These are phyloP conservation scores for Coelastrella sp. DNA, from an alignment of 139 green algal species.

Conservation along the genomic window DNA sequence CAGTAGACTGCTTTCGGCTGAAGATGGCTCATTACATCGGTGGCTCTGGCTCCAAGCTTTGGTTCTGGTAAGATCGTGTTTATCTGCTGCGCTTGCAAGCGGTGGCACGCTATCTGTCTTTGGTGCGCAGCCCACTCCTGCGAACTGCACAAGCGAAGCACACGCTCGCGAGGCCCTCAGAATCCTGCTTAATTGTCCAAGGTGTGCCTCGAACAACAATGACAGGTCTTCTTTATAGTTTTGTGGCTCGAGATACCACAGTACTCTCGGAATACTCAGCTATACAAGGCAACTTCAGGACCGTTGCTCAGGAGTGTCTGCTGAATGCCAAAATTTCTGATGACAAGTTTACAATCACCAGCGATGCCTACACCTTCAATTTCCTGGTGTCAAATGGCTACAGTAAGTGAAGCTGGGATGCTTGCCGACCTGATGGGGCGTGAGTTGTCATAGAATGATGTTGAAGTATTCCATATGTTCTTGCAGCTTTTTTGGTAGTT, in stretches of 20 bases:
- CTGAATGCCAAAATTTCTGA: slow-evolving; percentile 60
- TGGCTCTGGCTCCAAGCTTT: no score
- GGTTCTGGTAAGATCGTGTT: neutral
- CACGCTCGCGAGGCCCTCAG: neutral
- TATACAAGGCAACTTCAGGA: slow-evolving; percentile 91
- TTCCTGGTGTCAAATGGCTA: slow-evolving; percentile 82
- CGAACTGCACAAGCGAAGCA: slow-evolving; percentile 5
- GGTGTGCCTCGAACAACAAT: neutral
- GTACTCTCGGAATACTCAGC: slow-evolving; percentile 84
- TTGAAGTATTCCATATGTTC: no score
- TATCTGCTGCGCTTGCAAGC: no score
- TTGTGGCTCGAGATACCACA: slow-evolving; percentile 76
- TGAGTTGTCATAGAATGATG: no score
- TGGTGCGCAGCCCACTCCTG: neutral
- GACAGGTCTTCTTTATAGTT: slow-evolving; percentile 80
- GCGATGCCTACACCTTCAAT: slow-evolving; percentile 90
- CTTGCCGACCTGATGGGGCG: no score
- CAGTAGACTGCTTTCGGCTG: no score
- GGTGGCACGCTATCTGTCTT: no score
- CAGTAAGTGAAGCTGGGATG: slow-evolving; percentile 19
- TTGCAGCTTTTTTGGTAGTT: slow-evolving; percentile 85
- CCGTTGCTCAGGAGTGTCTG: slow-evolving; percentile 83
- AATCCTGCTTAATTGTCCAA: neutral
- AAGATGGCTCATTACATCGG: no score
- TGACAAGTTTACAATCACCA: slow-evolving; percentile 77